Evolutionary conservation across 257 asterid species (phyloP), one percentile per base, ranked within the genome.

Genomic region (Osmanthus fragrans): DNA sequence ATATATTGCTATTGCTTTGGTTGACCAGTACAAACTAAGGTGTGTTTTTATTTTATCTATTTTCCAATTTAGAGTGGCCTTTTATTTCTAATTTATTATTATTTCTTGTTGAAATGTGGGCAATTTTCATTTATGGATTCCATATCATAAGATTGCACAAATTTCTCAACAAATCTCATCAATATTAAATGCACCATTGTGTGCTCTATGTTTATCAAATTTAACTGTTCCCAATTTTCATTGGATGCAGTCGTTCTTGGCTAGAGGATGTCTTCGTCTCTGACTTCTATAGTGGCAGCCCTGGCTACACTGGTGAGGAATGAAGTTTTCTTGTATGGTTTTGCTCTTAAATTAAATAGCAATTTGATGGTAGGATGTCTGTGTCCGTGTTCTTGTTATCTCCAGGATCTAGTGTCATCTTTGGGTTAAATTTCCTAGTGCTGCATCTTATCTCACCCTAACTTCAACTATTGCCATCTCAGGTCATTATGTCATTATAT

Each of bases 401-500:
- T 40, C 11, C 4, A 3, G 30, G 18, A 63, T 10, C 9, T 11
- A n/a, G 36, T 45, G 42, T 51, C 72, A 63, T 71, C 56, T 19
- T 63, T 69, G 71, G 36, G 54, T 68, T 47, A n/a, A 16, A 33
- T 70, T 71, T n/a, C 64, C 25, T 18, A 47, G 11, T 45, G 18
- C 21, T 32, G 40, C 69, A 40, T 79, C 39, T 10, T 72, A 56
- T 18, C 54, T 58, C 21, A 42, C 71, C 36, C 76, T 76, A 82
- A 80, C 73, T 42, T 73, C 2, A 76, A 58, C 37, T 34, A 71
- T 69, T 30, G 36, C 39, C 77, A 19, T 30, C 82, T 65, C 87
- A 95, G 99, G 99, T 83, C 99, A 95, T 77, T 93, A 92, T 72
- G 79, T 95, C 49, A 90, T 95, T 71, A 89, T 95, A 18, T 95